Base-by-base conservation (phyloP, 2,329 filamentous ascomycete species). In the Hypoxylon rubiginosum region DNA sequence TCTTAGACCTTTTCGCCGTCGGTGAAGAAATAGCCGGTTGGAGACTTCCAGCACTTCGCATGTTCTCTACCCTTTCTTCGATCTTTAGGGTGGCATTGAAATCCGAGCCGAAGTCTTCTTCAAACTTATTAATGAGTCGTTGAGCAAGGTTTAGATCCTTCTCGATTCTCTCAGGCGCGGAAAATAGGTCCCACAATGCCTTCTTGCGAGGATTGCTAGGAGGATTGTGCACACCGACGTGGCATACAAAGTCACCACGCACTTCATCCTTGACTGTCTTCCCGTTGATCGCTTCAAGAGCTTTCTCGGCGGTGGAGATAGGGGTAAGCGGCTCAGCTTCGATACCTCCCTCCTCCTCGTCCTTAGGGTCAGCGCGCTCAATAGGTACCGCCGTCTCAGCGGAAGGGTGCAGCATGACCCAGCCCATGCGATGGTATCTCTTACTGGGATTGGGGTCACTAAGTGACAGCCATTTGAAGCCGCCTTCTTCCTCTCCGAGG, bases 391-490 rank as follows among this genome's bases (percentile, higher is more conserved):
- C 81, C 21, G 86, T 84, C 60, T 97, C 92, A 0, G 91, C 85
- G 13, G 89, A 89, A 15, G 93, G 91, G 74, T 98, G 92, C 9
- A 99, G 86, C 86, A 98, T 96, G 66, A 99, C 97, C 95, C 97
- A 99, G 21, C 96, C 96, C 79, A 99, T 98, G 21, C 96, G 91
- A 77, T 99, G 96, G 75, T 94, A 99, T 69, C 97, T 92, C 82
- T 99, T 99, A 74, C 93, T 91, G 1, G 96, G 96, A 76, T 99
- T 99, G 0, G 96, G 96, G 74, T 99, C 96, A 71, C 94, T 97
- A 53, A 99, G 86, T 34, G 95, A 98, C 4, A 99, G 85, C 90
- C 95, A 98, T 77, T 95, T 97, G 82, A 96, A 97, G 2, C 95
- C 95, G 56, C 94, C 94, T 69, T 96, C 91, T 50, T 90, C 91